phyloP scores from a whole-genome alignment of 306 rosid species.

The Pyrus pyrifolia region DNA sequence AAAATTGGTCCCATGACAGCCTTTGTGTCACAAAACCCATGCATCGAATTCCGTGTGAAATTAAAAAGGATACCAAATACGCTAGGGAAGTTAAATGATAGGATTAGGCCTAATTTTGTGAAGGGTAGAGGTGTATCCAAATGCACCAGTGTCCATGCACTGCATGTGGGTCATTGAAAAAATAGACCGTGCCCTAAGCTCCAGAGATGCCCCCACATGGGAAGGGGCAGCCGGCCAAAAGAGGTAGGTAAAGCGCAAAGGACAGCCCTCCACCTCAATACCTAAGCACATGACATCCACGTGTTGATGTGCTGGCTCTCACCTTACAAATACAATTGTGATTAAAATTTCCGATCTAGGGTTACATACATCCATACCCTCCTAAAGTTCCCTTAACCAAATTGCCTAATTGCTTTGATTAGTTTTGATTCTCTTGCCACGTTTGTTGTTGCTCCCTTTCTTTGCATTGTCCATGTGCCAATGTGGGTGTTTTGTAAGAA shows the following conservation, averaged over 20 bases:
- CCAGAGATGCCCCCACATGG: constrained; percentile 36
- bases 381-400: constrained; percentile 5
- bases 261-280: constrained; percentile 32
- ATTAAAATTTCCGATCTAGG: constrained; percentile 16
- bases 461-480: constrained; percentile 25
- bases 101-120: not conserved
- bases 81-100: not conserved
- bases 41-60: too few relatives aligned
- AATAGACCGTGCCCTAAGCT: not conserved
- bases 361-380: constrained; percentile 1
- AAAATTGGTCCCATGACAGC: not conserved
- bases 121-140: constrained; percentile 21
- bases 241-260: constrained; percentile 51
- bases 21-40: too few relatives aligned
- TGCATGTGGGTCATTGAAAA: constrained; percentile 17
- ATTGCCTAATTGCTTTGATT: not conserved
- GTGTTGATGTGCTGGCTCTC: constrained; percentile 55
- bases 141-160: not conserved
- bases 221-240: constrained; percentile 37
- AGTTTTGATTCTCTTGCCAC: constrained; percentile 2
- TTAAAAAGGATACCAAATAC: not conserved
- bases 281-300: constrained; percentile 69
- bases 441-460: not conserved
- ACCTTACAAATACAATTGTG: constrained; percentile 18
- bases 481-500: constrained; percentile 1